A percentile compares a stretch with the other conserved stretches of the same genome.
phyloP scores from a whole-genome alignment of 495 filamentous ascomycete species.

The Lasiosphaeris hirsuta region DNA sequence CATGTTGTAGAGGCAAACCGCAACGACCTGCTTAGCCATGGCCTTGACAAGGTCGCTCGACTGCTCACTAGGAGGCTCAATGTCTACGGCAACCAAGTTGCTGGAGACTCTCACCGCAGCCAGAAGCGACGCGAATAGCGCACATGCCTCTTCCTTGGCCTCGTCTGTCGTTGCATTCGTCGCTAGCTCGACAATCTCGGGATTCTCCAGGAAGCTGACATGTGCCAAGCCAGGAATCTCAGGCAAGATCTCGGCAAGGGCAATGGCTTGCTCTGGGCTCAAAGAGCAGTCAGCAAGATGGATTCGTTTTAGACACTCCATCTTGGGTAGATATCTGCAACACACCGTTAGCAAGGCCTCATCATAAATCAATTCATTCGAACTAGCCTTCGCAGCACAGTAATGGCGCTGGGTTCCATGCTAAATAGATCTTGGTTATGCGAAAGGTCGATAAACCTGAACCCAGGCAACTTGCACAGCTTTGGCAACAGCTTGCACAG shows the following conservation, averaged over 20 bases:
- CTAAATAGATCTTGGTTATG: conserved; percentile 83
- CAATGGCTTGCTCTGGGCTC: conserved; percentile 81
- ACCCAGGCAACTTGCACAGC: conserved; percentile 64
- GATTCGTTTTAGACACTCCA: conserved; percentile 76
- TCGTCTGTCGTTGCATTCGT: conserved; percentile 67
- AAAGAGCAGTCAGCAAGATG: conserved; percentile 87
- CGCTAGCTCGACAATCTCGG: conserved; percentile 57
- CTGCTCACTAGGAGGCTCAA: conserved; percentile 76
- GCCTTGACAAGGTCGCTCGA: conserved; percentile 88
- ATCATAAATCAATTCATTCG: background rate
- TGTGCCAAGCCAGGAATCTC: conserved; percentile 82
- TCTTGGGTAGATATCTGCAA: conserved; percentile 69
- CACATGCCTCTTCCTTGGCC: conserved; percentile 86
- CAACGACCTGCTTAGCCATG: conserved; percentile 87
- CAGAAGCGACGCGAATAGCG: conserved; percentile 87
- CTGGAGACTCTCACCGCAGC: conserved; percentile 81
- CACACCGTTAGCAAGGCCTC: conserved; percentile 11
- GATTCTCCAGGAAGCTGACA: conserved; percentile 84
- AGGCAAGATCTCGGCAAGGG: conserved; percentile 82
- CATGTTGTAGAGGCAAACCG: conserved; percentile 89
- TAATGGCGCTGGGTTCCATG: conserved; percentile 67
- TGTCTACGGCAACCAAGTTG: conserved; percentile 83
- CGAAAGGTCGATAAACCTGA: conserved; percentile 86
- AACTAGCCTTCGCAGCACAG: conserved; percentile 64
- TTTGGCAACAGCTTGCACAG: conserved; percentile 74